These are phyloP conservation scores for Panaeolus cyanescens DNA, from an alignment of 768 basidiomycete genomes.

Conservation along the genomic window DNA sequence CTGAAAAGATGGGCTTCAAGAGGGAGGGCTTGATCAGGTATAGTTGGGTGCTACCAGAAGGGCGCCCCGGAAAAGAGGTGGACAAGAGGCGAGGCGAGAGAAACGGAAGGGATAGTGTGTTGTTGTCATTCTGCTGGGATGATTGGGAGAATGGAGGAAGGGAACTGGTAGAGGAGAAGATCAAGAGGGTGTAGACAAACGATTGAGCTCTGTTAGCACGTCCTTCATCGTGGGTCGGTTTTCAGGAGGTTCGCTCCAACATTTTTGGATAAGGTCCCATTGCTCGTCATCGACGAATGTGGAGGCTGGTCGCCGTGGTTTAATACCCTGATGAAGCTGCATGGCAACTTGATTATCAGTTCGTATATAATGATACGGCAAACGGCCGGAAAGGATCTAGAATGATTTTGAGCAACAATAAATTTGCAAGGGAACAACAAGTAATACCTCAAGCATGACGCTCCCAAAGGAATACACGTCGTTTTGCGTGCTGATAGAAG, in stretches of 20 bases:
- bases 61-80: constrained; percentile 28
- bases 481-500: constrained; percentile 28
- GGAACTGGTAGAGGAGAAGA: constrained; percentile 16
- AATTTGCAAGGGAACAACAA: background rate
- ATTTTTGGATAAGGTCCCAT: constrained; percentile 42
- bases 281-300: constrained; percentile 39
- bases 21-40: constrained; percentile 50
- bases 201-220: constrained; percentile 10
- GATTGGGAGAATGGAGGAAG: constrained; percentile 46
- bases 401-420: background rate
- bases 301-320: constrained; percentile 39
- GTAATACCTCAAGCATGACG: constrained; percentile 41
- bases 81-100: constrained; percentile 27
- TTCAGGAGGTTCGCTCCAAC: constrained; percentile 36
- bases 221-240: constrained; percentile 32
- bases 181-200: background rate
- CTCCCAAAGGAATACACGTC: constrained; percentile 53
- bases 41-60: constrained; percentile 42
- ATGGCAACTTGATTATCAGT: constrained; percentile 42
- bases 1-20: constrained; percentile 55
- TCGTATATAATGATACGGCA: constrained; percentile 42
- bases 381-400: constrained; percentile 40
- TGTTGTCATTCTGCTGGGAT: constrained; percentile 46
- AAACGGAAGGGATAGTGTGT: constrained; percentile 35
- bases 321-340: constrained; percentile 39